Base-by-base conservation (phyloP, 2,329 filamentous ascomycete species). In the Xylaria sp. region DNA sequence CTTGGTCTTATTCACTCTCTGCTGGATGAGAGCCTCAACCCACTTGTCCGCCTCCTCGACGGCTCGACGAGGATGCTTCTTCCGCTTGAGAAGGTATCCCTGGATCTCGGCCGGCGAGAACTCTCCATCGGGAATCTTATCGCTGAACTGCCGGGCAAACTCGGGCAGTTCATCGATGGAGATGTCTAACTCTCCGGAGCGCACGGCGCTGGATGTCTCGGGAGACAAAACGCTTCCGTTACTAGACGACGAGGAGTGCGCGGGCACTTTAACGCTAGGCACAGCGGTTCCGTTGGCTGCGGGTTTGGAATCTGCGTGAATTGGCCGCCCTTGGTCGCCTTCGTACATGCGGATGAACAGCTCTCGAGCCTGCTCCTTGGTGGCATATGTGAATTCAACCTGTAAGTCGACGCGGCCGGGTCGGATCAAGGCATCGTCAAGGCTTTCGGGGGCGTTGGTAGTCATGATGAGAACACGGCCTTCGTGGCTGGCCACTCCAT, bases 401-500 rank as follows among this genome's bases (percentile, higher is more conserved):
- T 91, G 88, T 50, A 91, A 82, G 71, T 94, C 92, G 3, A 94
- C 89, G 1, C 91, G 85, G 0, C 92, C 92, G 0, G 92, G 91
- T 0, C 92, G 85, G 59, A 94, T 90, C 6, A 96, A 85, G 0
- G 92, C 92, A 55, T 90, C 86, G 76, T 94, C 92, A 0, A 95
- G 86, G 15, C 87, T 85, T 74, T 94, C 90, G 2, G 91, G 90
- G 69, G 89, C 87, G 80, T 95, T 96, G 39, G 91, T 94, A 0
- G 92, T 94, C 91, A 94, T 94, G 81, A 95, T 90, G 20, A 95
- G 86, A 13, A 95, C 88, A 55, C 92, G 88, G 31, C 92, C 92
- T 81, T 95, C 92, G 74, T 93, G 91, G 2, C 90, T 92, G 0
- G 91, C 91, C 0, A 94, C 92, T 64, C 93, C 92, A 75, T 97